These are phyloP conservation scores for Hyaloperonospora brassicae DNA, from an alignment of 352 stramenopile genomes.

Conservation along the genomic window DNA sequence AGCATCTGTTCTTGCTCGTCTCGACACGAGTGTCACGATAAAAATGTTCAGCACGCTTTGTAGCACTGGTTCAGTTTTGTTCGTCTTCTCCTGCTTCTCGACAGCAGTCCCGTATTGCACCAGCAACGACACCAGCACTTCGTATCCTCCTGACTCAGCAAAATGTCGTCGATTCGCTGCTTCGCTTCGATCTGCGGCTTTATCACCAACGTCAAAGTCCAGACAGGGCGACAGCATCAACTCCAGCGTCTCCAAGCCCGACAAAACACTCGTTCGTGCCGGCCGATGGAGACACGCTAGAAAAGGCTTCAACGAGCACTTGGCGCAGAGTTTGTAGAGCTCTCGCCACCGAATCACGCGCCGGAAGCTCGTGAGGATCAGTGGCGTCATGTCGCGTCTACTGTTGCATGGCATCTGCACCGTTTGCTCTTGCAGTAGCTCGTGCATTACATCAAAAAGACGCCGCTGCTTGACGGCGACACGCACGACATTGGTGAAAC, in stretches of 20 bases:
- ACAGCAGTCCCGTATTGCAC: conserved; percentile 45
- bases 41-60: conserved; percentile 51
- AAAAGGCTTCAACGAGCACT: conserved; percentile 79
- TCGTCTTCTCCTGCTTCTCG: conserved; percentile 12
- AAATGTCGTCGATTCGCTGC: conserved; percentile 72
- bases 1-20: conserved; percentile 40
- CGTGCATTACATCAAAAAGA: conserved; percentile 66
- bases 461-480: conserved; percentile 71
- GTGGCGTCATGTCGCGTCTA: conserved; percentile 55
- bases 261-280: conserved; percentile 42
- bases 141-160: conserved; percentile 57
- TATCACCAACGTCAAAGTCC: conserved; percentile 25
- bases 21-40: conserved; percentile 50
- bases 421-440: conserved; percentile 57
- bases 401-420: conserved; percentile 44
- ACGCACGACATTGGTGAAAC: conserved; percentile 17
- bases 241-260: conserved; percentile 57
- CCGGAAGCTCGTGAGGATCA: conserved; percentile 61
- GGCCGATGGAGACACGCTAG: conserved; percentile 52
- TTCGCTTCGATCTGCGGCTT: conserved; percentile 48
- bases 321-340: conserved; percentile 70
- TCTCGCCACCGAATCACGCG: conserved; percentile 73
- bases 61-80: conserved; percentile 22
- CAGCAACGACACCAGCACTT: conserved; percentile 57
- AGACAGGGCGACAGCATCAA: conserved; percentile 52